phyloP scores from a whole-genome alignment of 306 rosid genomes.

The Macrotyloma uniflorum region DNA sequence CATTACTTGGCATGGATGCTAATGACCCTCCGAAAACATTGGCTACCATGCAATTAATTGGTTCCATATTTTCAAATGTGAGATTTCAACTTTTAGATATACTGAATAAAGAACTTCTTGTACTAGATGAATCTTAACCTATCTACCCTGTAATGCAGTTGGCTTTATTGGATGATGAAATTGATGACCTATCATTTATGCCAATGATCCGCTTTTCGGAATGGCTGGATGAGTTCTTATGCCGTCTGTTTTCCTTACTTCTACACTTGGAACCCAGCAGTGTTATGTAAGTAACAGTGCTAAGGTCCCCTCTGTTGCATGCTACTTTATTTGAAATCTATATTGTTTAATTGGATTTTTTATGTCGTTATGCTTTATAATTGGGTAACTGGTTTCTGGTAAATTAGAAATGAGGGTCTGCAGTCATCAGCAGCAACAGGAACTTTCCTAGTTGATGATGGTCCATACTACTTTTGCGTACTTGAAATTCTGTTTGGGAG shows the following conservation, averaged over 20 bases:
- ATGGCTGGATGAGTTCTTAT: conserved; percentile 98
- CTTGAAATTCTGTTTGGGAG: conserved; percentile 94
- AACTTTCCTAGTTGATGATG: conserved; percentile 96
- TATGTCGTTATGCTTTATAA: conserved; percentile 11
- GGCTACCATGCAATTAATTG: conserved; percentile 98
- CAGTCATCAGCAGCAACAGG: conserved; percentile 88
- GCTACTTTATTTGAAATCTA: conserved; percentile 21
- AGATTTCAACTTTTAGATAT: conserved; percentile 44
- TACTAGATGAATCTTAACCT: conserved; percentile 26
- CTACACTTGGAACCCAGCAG: conserved; percentile 95
- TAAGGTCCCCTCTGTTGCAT: conserved; percentile 28
- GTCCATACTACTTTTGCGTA: conserved; percentile 95
- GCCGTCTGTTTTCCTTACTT: conserved; percentile 93
- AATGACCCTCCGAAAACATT: conserved; percentile 99
- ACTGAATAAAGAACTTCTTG: conserved; percentile 24
- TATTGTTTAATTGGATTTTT: conserved; percentile 31
- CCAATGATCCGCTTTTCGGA: conserved; percentile 92
- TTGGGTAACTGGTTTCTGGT: conserved; percentile 47
- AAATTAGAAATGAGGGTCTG: conserved; percentile 85
- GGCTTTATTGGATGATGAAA: conserved; percentile 80
- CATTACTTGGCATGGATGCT: conserved; percentile 99
- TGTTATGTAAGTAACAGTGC: conserved; percentile 69
- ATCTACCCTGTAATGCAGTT: conserved; percentile 59
- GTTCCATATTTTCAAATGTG: conserved; percentile 95
- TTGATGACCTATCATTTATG: conserved; percentile 72